Conservation (phyloP, 176 grass and related monocot genomes). For the Ensete ventricosum region DNA sequence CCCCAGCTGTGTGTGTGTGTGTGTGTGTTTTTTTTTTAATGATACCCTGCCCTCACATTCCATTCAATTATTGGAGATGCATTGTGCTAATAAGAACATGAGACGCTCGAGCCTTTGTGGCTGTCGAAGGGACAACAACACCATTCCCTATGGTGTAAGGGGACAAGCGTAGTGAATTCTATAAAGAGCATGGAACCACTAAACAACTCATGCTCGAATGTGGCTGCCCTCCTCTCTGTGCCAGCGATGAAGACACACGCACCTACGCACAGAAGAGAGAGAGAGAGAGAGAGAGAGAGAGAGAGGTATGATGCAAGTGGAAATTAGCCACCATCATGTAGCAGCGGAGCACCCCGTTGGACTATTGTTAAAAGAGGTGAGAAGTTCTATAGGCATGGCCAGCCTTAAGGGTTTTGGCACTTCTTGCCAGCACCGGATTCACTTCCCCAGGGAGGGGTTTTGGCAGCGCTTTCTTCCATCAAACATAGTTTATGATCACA, state of each 20-base stretch:
- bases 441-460: background rate
- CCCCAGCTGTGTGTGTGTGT: background rate
- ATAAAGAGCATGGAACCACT: background rate
- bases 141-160: background rate
- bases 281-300: too few species aligned
- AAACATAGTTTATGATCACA: background rate
- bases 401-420: background rate
- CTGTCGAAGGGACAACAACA: background rate
- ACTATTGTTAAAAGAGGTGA: background rate
- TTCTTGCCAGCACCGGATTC: background rate
- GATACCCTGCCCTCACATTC: background rate
- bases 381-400: background rate
- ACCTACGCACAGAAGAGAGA: background rate
- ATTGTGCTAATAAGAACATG: background rate
- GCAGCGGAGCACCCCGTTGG: background rate
- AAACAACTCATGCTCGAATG: conserved; percentile 4
- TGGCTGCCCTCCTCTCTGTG: background rate
- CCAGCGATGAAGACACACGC: background rate
- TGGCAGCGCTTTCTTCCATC: background rate
- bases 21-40: background rate
- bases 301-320: background rate
- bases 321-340: background rate
- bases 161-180: conserved; percentile 6
- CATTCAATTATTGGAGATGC: conserved; percentile 3
- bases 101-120: background rate